Base-by-base conservation (phyloP, 116 monocot species). In the Dioscorea cayenensis region DNA sequence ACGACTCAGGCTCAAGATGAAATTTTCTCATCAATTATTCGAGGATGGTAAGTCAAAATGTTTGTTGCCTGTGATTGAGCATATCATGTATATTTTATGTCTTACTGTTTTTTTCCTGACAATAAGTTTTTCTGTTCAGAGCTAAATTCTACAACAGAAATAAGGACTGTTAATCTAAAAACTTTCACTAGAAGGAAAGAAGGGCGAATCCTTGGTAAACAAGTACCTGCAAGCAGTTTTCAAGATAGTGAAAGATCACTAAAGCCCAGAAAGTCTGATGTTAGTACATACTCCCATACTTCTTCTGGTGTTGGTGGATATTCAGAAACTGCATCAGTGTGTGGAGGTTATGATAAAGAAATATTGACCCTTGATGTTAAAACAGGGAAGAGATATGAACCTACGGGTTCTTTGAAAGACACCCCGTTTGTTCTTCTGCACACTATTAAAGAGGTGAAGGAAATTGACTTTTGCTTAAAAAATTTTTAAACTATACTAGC, bases 1-100 rank as follows among this genome's bases (percentile, higher is more conserved):
- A 59, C 80, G 81, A 21, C 52, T 65, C 48, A 87, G 68, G 66
- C 55, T 92, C 28, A 77, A 66, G 11, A 61, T 80, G 36, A 92
- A 86, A 62, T 71, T 85, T 77, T 63, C 81, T 25, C 60, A 61
- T 66, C 32, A 32, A 32, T 32, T 4, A 32, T 32, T 32, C 32
- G 32, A 32, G 32, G 69, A 73, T 21, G 58, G 63, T 25, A n/a
- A 61, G 52, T 43, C 69, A 20, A 49, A 84, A 76, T 36, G 60
- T 69, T 23, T 50, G 2, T 69, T 59, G 18, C 29, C 14, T 48
- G 36, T 14, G 6, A 19, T 71, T 64, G 16, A 19, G 60, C 11
- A 61, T 67, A 28, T 5, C 12, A 28, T 18, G 32, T 19, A 18
- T 5, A 36, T 63, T 13, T 22, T 32, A n/a, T 28, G 27, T 35